These are phyloP conservation scores for Capronia epimyces DNA, from an alignment of 2,329 filamentous ascomycete genomes.

Conservation along the genomic window DNA sequence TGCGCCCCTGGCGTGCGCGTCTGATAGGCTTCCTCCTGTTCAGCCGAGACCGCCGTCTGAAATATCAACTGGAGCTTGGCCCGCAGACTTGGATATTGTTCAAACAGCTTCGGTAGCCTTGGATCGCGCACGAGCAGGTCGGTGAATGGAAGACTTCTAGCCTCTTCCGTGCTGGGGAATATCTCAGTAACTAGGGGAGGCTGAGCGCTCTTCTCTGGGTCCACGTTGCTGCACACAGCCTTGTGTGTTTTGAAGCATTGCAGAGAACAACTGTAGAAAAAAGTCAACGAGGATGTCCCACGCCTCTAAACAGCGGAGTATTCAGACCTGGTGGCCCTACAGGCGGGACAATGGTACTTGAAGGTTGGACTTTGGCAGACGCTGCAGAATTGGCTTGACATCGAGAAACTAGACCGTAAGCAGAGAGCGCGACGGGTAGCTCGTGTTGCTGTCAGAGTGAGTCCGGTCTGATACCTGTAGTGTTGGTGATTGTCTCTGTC, in stretches of 20 bases:
- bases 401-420: neutral
- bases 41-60: conserved; percentile 32
- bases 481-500: too few relatives aligned
- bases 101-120: conserved; percentile 32
- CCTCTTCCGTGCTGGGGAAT: neutral
- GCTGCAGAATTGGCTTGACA: conserved; percentile 24
- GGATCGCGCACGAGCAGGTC: conserved; percentile 12
- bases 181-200: neutral
- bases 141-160: neutral
- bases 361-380: conserved; percentile 30
- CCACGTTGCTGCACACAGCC: neutral
- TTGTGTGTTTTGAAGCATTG: conserved; percentile 44
- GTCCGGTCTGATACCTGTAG: too few relatives aligned
- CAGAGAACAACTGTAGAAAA: conserved; percentile 40
- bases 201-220: neutral
- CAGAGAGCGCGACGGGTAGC: neutral
- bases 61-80: conserved; percentile 41
- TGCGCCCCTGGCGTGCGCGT: conserved; percentile 1
- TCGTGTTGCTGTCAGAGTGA: too few relatives aligned
- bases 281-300: conserved; percentile 10
- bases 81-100: conserved; percentile 37
- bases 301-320: neutral
- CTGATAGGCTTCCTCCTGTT: conserved; percentile 30
- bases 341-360: conserved; percentile 34
- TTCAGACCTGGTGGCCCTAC: conserved; percentile 31